A percentile compares a stretch with the other conserved stretches of the same genome.
These are phyloP conservation scores for Zymoseptoria passerinii DNA, from an alignment of 2,329 filamentous ascomycete genomes.

Conservation along the genomic window DNA sequence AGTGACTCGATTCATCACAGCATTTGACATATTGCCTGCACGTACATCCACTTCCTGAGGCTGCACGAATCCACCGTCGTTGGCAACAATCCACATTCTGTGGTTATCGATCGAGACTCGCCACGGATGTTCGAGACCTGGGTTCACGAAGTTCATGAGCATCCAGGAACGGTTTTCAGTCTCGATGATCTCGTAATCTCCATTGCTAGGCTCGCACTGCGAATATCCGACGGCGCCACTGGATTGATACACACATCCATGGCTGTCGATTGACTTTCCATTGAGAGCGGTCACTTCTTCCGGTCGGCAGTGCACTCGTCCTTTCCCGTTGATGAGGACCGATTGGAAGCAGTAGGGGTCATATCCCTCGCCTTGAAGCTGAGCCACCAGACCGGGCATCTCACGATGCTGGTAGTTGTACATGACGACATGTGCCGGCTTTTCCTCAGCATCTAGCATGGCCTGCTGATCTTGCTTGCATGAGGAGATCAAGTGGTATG, in stretches of 20 bases:
- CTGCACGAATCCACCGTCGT: constrained; percentile 15
- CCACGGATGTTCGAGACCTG: constrained; percentile 13
- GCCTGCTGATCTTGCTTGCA: constrained; percentile 10
- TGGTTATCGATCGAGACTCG: constrained; percentile 15
- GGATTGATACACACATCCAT: constrained; percentile 11
- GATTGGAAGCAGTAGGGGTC: constrained; percentile 16
- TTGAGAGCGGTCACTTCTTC: constrained; percentile 6
- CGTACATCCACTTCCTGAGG: constrained; percentile 13
- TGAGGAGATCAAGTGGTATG: constrained; percentile 11
- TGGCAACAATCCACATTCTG: constrained; percentile 15
- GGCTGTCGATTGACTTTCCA: constrained; percentile 9
- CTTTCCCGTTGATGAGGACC: constrained; percentile 15
- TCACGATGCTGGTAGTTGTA: constrained; percentile 17
- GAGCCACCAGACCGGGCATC: constrained; percentile 12
- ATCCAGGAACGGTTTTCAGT: constrained; percentile 12
- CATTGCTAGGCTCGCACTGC: constrained; percentile 8
- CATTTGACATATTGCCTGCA: neutral
- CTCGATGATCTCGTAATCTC: constrained; percentile 13
- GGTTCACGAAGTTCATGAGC: constrained; percentile 13
- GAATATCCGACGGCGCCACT: constrained; percentile 10
- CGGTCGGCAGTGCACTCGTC: constrained; percentile 14
- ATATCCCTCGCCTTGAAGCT: constrained; percentile 14
- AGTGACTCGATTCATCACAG: neutral
- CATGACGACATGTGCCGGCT: constrained; percentile 8
- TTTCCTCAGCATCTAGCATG: constrained; percentile 15